A percentile compares a stretch with the other conserved stretches of the same genome.
These are phyloP conservation scores for Penicillium odoratum DNA, from an alignment of 495 filamentous ascomycete genomes.

Conservation along the genomic window DNA sequence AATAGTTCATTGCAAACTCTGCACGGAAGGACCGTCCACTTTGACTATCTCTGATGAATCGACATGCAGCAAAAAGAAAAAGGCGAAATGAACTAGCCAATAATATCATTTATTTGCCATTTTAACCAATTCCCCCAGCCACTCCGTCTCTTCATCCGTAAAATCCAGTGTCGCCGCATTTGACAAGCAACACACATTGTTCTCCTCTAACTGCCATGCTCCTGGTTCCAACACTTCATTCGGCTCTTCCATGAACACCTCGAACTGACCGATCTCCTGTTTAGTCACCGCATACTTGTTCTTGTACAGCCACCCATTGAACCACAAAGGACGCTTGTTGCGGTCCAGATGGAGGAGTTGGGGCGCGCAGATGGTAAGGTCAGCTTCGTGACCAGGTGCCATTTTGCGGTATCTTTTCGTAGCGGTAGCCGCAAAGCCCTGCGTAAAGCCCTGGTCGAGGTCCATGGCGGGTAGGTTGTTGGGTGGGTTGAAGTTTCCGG, in stretches of 20 bases:
- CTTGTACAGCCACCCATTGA: constrained; percentile 32
- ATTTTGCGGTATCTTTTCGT: no score
- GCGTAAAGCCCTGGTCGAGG: background rate
- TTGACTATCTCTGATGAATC: no score
- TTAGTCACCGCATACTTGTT: constrained; percentile 19
- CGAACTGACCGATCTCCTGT: background rate
- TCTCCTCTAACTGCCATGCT: background rate
- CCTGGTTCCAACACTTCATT: background rate
- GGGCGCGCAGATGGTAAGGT: constrained; percentile 24
- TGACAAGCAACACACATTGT: background rate
- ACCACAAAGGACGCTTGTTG: constrained; percentile 28
- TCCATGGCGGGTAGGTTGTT: no score
- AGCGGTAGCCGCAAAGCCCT: background rate
- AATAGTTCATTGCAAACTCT: no score
- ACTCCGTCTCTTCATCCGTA: no score
- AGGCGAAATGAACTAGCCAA: no score
- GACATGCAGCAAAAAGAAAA: no score
- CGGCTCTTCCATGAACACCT: background rate
- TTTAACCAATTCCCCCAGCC: no score
- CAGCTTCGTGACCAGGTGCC: constrained; percentile 1
- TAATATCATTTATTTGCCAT: no score
- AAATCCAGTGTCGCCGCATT: no score
- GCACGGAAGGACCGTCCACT: no score
- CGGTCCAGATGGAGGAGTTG: constrained; percentile 31
- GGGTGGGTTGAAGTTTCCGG: background rate